A percentile compares a stretch with the other conserved stretches of the same genome.
phyloP scores from a whole-genome alignment of 2,329 filamentous ascomycete species.

The Phaeomoniella chlamydospora region DNA sequence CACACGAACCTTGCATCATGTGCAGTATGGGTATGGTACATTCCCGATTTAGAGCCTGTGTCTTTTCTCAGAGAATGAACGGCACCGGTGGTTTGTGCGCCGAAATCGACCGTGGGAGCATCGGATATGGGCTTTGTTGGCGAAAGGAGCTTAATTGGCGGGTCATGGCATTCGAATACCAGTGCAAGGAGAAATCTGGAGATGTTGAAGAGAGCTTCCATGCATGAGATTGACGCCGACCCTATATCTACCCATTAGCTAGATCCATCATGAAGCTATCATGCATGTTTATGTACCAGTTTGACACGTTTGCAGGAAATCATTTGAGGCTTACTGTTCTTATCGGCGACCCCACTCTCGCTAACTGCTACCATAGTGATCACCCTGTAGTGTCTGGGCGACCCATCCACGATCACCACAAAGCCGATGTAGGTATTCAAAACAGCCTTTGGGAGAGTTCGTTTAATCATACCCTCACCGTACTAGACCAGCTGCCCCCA shows the following conservation, averaged over 20 bases:
- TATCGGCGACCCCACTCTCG: no score
- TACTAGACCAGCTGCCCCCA: no score
- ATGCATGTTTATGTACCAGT: no score
- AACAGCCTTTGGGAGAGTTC: no score
- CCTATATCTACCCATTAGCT: neutral
- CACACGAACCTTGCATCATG: constrained; percentile 91
- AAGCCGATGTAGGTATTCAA: no score
- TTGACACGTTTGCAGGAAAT: no score
- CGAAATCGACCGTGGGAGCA: constrained; percentile 8
- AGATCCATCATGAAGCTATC: no score
- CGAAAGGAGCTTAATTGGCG: constrained; percentile 40
- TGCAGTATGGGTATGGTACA: constrained; percentile 95
- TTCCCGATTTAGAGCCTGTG: constrained; percentile 74
- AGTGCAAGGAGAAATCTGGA: constrained; percentile 1
- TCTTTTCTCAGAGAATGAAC: constrained; percentile 68
- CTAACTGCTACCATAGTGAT: no score
- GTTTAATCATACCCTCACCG: no score
- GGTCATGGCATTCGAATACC: constrained; percentile 30
- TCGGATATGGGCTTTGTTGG: constrained; percentile 50
- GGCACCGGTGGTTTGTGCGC: constrained; percentile 71
- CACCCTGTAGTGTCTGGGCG: no score
- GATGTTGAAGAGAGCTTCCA: constrained; percentile 8
- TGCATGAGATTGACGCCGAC: constrained; percentile 7
- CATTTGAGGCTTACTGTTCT: no score
- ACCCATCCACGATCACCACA: no score